Base-by-base conservation (phyloP, 192 early-diverging fungal genomes). In the Backusella mclennaniae region DNA sequence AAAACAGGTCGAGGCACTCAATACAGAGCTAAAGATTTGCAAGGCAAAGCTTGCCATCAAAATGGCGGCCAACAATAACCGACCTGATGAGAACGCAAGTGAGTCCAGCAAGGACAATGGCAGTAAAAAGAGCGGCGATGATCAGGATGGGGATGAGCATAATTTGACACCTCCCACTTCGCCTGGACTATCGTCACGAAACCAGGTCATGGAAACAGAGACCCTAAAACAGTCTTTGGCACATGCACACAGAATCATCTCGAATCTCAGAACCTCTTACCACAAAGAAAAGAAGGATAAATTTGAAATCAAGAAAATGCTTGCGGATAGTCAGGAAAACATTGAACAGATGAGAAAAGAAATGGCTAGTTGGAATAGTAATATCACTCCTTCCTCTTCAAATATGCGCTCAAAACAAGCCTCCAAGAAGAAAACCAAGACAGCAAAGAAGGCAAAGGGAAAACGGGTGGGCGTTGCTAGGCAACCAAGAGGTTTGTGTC, bases 1-100 rank as follows among this genome's bases (percentile, higher is more conserved):
- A 7, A 87, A 88, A 71, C 82, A 86, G 59, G 81, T 88, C 5
- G 88, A 93, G 7, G 89, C 88, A 15, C 82, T 95, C 67, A 88
- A 87, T 8, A 85, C 74, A 11, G 86, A 89, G 49, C 82, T 89
- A 2, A 86, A 80, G 31, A 73, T 80, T 2, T 44, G 69, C 6
- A 59, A 75, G 11, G 76, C 82, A 12, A 84, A 78, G 67, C 42
- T 80, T 0, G 73, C 76, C 12, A 71, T 82, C 53, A 77, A 77
- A 31, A 23, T 76, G 3, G 66, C 78, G 19, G 67, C 69, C 14
- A 44, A 66, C 11, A 31, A 29, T 1, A 8, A 6, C 21, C 39
- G 29, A 8, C 33, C 26, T 15, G 56, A 52, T 35, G 63, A 66
- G 1, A 17, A n/a, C 4, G 7, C 14, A n/a, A 39, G 31, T 12